Evolutionary conservation across 2,329 filamentous ascomycete species (phyloP).

Genomic region (Atkinsonella hypoxylon): DNA sequence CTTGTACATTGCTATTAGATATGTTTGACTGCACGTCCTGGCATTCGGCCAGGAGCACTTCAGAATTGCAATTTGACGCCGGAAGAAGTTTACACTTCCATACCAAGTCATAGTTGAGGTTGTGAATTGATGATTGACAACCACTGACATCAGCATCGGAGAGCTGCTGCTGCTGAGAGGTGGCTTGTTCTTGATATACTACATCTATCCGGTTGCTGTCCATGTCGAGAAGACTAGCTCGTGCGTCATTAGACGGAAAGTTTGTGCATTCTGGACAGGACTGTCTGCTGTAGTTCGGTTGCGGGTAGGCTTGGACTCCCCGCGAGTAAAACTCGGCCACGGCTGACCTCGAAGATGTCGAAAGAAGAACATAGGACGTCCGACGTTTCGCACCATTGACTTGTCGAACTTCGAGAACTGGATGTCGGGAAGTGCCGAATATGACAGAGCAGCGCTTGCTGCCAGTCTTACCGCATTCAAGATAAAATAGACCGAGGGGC

Average conservation of each 20-base stretch:
- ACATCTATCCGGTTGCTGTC: constrained; percentile 80
- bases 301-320: constrained; percentile 52
- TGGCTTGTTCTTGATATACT: constrained; percentile 36
- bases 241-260: constrained; percentile 10
- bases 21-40: not conserved
- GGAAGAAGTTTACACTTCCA: not conserved
- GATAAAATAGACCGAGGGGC: constrained; percentile 61
- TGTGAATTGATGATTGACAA: not conserved
- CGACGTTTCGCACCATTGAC: constrained; percentile 21
- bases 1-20: not conserved
- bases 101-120: not conserved
- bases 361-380: constrained; percentile 48
- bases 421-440: constrained; percentile 25
- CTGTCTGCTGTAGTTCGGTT: constrained; percentile 20
- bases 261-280: not conserved
- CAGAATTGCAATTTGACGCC: not conserved
- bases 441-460: constrained; percentile 23
- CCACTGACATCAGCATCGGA: not conserved
- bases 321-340: constrained; percentile 62
- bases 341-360: constrained; percentile 50
- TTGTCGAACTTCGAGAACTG: constrained; percentile 35
- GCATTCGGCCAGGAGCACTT: not conserved
- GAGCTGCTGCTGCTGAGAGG: constrained; percentile 6
- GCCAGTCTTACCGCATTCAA: constrained; percentile 7
- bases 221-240: constrained; percentile 57